Percentiles rank a stretch among this genome's conserved stretches.
phyloP scores from a whole-genome alignment of 2,329 filamentous ascomycete species.

The Aspergillus aculeatus region DNA sequence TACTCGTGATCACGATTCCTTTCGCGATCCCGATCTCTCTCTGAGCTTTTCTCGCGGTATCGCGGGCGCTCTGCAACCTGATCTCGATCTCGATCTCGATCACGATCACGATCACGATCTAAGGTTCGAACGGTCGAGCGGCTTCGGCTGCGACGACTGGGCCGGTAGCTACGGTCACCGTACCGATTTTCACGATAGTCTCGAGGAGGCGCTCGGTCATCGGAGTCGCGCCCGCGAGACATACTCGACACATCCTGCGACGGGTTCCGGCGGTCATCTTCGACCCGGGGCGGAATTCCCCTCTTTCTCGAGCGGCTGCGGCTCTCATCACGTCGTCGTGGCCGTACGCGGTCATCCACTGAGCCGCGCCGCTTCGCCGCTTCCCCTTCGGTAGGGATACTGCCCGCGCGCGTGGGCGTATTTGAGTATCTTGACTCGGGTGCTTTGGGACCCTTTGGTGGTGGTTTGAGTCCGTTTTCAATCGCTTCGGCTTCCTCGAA shows the following conservation, averaged over 20 bases:
- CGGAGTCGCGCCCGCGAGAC: constrained; percentile 33
- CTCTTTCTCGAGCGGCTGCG: constrained; percentile 32
- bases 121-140: constrained; percentile 29
- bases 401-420: constrained; percentile 29
- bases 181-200: constrained; percentile 30
- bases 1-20: constrained; percentile 17
- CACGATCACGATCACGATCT: constrained; percentile 27
- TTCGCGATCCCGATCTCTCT: constrained; percentile 17
- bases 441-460: constrained; percentile 28
- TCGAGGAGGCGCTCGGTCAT: constrained; percentile 34
- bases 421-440: constrained; percentile 29
- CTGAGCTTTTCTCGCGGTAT: constrained; percentile 13
- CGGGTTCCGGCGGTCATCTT: constrained; percentile 30
- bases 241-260: constrained; percentile 31
- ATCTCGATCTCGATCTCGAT: constrained; percentile 16
- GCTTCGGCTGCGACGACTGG: constrained; percentile 36
- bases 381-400: constrained; percentile 29
- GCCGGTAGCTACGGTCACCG: constrained; percentile 35
- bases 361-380: constrained; percentile 27
- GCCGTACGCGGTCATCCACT: constrained; percentile 27
- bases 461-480: constrained; percentile 39
- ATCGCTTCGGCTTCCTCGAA: constrained; percentile 47
- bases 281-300: constrained; percentile 26
- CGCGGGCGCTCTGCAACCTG: constrained; percentile 5
- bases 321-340: constrained; percentile 25